A percentile compares a stretch with the other conserved stretches of the same genome.
phyloP scores from a whole-genome alignment of 768 basidiomycete genomes.

The Cantharellus anzutake region DNA sequence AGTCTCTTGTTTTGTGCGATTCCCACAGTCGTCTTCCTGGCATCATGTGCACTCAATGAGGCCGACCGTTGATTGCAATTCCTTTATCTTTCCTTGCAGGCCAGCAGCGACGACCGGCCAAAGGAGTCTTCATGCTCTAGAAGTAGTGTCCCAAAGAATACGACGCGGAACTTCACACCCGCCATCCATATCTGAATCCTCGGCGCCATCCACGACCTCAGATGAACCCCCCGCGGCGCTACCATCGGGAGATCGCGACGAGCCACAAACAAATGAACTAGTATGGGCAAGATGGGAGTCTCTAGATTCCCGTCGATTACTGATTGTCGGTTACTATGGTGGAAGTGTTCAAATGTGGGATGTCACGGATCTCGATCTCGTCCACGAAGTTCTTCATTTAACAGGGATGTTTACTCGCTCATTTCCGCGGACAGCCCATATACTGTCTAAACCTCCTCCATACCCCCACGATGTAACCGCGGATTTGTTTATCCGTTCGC shows the following conservation, averaged over 20 bases:
- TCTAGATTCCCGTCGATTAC: slow-evolving; percentile 22
- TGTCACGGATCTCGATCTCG: slow-evolving; percentile 30
- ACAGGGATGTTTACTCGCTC: slow-evolving; percentile 9
- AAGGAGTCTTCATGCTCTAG: not conserved
- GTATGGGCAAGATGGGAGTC: slow-evolving; percentile 30
- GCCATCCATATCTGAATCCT: no score
- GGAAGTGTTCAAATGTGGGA: slow-evolving; percentile 44
- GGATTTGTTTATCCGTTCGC: slow-evolving; percentile 8
- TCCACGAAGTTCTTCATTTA: slow-evolving; percentile 37
- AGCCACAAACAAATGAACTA: slow-evolving; percentile 17
- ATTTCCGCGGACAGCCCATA: slow-evolving; percentile 5
- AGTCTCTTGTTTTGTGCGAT: not conserved
- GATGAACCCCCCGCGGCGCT: not conserved
- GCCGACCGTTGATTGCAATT: not conserved
- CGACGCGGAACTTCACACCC: not conserved
- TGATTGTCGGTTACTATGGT: slow-evolving; percentile 32
- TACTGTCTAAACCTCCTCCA: slow-evolving; percentile 22
- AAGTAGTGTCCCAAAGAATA: not conserved
- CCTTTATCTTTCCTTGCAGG: not conserved
- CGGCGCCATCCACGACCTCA: no score
- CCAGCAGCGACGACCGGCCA: not conserved
- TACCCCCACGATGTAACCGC: slow-evolving; percentile 14
- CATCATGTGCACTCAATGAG: not conserved
- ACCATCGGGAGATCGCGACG: not conserved
- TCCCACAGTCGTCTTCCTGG: not conserved